Base-by-base conservation (phyloP, 495 filamentous ascomycete species). In the Neurospora sp. region DNA sequence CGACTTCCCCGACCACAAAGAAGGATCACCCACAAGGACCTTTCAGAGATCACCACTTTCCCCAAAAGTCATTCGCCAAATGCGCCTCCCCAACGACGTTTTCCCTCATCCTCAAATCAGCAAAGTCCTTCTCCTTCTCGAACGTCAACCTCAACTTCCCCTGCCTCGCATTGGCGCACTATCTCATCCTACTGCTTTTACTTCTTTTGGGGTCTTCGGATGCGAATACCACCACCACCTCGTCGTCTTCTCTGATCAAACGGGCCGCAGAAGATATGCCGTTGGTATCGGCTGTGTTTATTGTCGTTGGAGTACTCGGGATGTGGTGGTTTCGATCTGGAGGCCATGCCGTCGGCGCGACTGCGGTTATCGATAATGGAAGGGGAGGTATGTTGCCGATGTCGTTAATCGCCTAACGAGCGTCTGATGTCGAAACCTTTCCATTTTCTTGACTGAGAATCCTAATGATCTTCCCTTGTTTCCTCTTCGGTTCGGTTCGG, bases 301-400 rank as follows among this genome's bases (percentile, higher is more conserved):
- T 73, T n/a, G 44, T 39, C 1, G 68, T 68, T 1, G 76, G 76
- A 1, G 41, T 74, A 22, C 7, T 65, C 3, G 70, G 20, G 35
- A 71, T 48, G 69, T 76, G 76, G 76, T 18, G 73, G 8, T 73
- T 71, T 35, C 53, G 46, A 31, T 46, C 16, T 42, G n/a, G 44
- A 46, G 14, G 12, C 14, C 14, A 46, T 20, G 42, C 2, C 16
- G 18, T 5, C 8, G 35, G 35, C 35, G 35, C 5, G 35, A 35
- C 35, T 35, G 42, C 20, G 16, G 42, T 46, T 48, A 14, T n/a
- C 4, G 44, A 3, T 9, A 8, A 20, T 6, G 3, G n/a, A 48
- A 9, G 18, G 9, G n/a, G 8, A 48, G 1, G 44, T 11, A 0
- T n/a, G 44, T 22, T 42, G 16, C 16, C 41, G 6, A 42, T 16